Base-by-base conservation (phyloP, 2,329 filamentous ascomycete species). In the Tympanopsis confertula region DNA sequence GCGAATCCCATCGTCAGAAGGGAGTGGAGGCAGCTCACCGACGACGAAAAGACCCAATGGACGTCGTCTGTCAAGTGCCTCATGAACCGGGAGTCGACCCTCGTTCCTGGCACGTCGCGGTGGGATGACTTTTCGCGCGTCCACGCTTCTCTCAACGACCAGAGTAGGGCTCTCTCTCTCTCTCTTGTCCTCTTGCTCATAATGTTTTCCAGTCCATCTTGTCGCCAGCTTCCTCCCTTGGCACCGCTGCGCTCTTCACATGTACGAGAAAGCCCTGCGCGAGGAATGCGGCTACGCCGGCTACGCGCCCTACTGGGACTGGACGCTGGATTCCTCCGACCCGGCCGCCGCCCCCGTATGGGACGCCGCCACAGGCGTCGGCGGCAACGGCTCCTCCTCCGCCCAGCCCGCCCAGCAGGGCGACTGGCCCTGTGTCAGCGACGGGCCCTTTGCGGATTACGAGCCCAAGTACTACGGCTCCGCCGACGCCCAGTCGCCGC, bases 201-300 rank as follows among this genome's bases (percentile, higher is more conserved):
- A 4, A n/a, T n/a, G 20, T 19, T 18, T 12, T 17, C 13, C 30
- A 35, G 20, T 32, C 33, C 33, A 19, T 35, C 19, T 13, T 15
- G 28, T 12, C 19, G 29, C 36, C 41, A 19, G 38, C 43, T 63
- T 66, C 46, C 48, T 66, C 28, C 52, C 56, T 19, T 65, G 63
- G 61, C 65, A 67, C 41, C 56, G 64, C 29, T 59, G 61, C 41
- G 64, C 57, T 44, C 49, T 59, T 32, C 56, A 51, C 38, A 48
- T 58, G 13, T 66, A 60, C 40, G 65, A 68, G 42, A 48, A 58
- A 40, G 59, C 58, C 19, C 52, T 68, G 4, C 50, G 54, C 33
- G 46, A 61, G 3, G 56, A 63, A 38, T 68, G 65, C 39, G 58
- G 59, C 14, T 68, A 66, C 44, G 54, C 45, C 2, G 64, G 63